Base-by-base conservation (phyloP, 139 green algal genomes). In the Edaphochlamys debaryana region DNA sequence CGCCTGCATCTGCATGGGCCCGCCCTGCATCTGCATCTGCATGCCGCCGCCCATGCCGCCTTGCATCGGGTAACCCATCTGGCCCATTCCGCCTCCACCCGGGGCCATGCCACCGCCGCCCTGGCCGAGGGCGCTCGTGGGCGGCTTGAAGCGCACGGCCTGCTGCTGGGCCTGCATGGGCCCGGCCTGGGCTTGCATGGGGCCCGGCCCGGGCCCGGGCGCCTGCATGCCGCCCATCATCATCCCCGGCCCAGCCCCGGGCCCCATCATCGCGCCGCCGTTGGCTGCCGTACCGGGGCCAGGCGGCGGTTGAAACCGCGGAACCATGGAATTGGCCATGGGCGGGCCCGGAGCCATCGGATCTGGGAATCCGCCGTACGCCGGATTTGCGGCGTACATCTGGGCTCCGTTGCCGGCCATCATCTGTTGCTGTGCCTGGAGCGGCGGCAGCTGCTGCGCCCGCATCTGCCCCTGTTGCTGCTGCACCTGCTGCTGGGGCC, bases 111-210 rank as follows among this genome's bases (percentile, higher is more conserved):
- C n/a, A n/a, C n/a, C n/a, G n/a, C n/a, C n/a, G n/a, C n/a, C n/a
- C n/a, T n/a, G n/a, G n/a, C n/a, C n/a, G n/a, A n/a, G n/a, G n/a
- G 70, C 70, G 50, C 70, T 78, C 2, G 48, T 48, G 8, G 74
- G 74, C 58, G 74, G 74, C 58, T 70, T 70, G 74, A 81, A 81
- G 7, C 74, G 74, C 56, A 81, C 74, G 29, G 58, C 38, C 74
- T 81, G 72, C 72, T 79, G 72, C 52, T 22, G 74, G 38, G 37
- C 37, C 1, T 56, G 37, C 22, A 27, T 56, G 22, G 29, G 37
- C 6, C 27, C 50, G 32, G 34, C 32, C 20, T 25, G 29, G 34
- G 30, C 34, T 15, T 37, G 54, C 54, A n/a, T 22, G 73, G 36
- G 11, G 9, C 27, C 17, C 45, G 8, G 32, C 32, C n/a, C 34